Percentiles rank a stretch among this genome's conserved stretches.
Conservation (phyloP, 257 asterid species). For the Linderniella brevidens region DNA sequence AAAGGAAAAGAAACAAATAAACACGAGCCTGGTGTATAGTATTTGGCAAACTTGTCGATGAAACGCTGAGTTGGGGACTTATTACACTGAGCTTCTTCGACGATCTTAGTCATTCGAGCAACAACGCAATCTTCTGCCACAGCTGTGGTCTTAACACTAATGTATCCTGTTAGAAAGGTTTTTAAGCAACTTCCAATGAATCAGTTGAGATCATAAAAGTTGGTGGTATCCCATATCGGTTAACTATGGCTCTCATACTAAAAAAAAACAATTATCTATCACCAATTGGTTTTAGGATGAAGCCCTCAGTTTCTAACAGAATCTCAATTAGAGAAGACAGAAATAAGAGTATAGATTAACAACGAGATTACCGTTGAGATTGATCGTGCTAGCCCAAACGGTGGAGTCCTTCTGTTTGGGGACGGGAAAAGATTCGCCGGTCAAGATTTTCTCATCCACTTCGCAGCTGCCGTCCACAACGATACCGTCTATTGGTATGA, state of each 20-base stretch:
- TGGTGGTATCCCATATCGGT: too few relatives aligned
- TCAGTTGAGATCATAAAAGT: too few relatives aligned
- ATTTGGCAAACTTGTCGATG: constrained; percentile 72
- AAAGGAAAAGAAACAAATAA: too few relatives aligned
- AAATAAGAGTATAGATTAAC: not conserved
- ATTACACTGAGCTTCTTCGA: constrained; percentile 77
- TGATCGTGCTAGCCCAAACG: constrained; percentile 84
- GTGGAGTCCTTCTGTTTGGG: constrained; percentile 45
- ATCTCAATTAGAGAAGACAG: not conserved
- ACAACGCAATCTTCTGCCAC: constrained; percentile 69
- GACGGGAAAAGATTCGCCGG: constrained; percentile 88
- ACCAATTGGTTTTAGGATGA: too few relatives aligned
- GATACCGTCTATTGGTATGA: constrained; percentile 66
- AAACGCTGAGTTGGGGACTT: constrained; percentile 59
- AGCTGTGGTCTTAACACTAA: constrained; percentile 41
- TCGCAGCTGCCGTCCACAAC: constrained; percentile 70
- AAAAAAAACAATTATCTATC: too few relatives aligned
- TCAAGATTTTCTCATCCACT: constrained; percentile 62
- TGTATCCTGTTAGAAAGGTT: constrained; percentile 27
- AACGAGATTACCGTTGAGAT: constrained; percentile 44
- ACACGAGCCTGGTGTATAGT: constrained; percentile 65
- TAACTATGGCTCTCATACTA: too few relatives aligned
- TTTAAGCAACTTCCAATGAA: too few relatives aligned
- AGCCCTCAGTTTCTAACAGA: too few relatives aligned
- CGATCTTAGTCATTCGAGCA: constrained; percentile 72